These are phyloP conservation scores for Pseudogymnoascus sp. DNA, from an alignment of 2,329 filamentous ascomycete species.

Conservation along the genomic window DNA sequence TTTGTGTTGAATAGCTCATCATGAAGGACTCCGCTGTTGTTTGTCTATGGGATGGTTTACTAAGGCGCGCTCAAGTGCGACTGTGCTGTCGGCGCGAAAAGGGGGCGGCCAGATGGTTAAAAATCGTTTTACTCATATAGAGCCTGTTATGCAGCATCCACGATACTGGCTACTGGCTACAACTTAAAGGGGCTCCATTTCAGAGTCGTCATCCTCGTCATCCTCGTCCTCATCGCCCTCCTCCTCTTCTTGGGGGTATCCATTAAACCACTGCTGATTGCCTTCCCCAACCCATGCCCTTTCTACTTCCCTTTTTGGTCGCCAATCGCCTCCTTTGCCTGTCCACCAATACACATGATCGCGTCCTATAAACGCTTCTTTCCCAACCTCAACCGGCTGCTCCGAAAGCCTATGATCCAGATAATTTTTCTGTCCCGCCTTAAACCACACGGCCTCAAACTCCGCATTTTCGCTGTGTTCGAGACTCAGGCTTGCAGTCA, in stretches of 20 bases:
- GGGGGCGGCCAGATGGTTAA: neutral
- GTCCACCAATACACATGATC: conserved; percentile 7
- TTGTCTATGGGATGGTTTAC: too few relatives aligned
- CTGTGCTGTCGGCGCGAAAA: neutral
- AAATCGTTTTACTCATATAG: neutral
- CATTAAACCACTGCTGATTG: neutral
- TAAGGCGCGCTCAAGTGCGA: neutral
- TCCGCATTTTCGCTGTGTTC: neutral
- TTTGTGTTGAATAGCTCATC: too few relatives aligned
- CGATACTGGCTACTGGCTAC: neutral
- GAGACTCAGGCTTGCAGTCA: neutral
- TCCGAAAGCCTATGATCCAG: neutral
- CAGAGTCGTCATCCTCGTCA: neutral
- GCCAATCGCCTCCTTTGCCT: neutral
- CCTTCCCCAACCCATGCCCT: neutral
- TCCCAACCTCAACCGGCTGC: neutral
- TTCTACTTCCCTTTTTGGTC: neutral
- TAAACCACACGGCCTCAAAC: conserved; percentile 6
- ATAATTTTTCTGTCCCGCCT: neutral
- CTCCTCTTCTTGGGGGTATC: neutral
- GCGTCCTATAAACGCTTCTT: neutral
- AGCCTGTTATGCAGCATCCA: neutral
- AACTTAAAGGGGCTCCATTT: neutral
- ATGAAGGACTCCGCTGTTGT: too few relatives aligned
- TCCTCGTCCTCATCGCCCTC: neutral